Base-by-base conservation (phyloP, 2,329 filamentous ascomycete genomes). In the Clarireedia homoeocarpa region DNA sequence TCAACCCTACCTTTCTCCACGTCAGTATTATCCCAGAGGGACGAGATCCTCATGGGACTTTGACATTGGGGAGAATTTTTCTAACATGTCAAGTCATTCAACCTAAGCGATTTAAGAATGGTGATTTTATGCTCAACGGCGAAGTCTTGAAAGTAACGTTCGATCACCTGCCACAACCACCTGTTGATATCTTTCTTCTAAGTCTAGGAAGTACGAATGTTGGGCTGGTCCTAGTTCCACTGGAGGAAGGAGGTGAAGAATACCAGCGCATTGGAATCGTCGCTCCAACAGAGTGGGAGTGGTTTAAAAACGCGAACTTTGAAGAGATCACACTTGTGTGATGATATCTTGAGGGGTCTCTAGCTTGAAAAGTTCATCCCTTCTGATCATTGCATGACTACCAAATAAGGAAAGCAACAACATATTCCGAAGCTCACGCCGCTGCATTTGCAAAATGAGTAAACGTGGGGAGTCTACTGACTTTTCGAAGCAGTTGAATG, bases 151-250 rank as follows among this genome's bases (percentile, higher is more conserved):
- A 6, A 39, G 23, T 54, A 9, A 42, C 14, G 2, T 54, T 54
- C 40, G 52, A 54, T 23, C n/a, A 54, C 42, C 27, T 54, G 39
- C 52, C 52, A 9, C 52, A 54, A 40, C 45, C 52, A 24, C 45
- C 45, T 20, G 52, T 49, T 20, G 45, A 54, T 15, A 34, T 49
- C 27, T 49, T 39, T 12, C 17, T 54, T 7, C 14, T 54, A 24
- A 49, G 52, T 38, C 17, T 54, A 10, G 52, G 52, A 3, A 34
- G n/a, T 10, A 48, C 51, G 10, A 48, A 34, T 54, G 51, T 54
- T 27, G 52, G 52, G 2, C n/a, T 54, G 10, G 24, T 54, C 12
- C 52, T 54, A 6, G 23, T 39, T 12, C 7, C 30, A 30, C 48
- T 40, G 9, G 44, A 49, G 27, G 23, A 49, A 9, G 23, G 24